Evolutionary conservation across 768 basidiomycete genomes (phyloP), one percentile per base, ranked within the genome.

Genomic region (Calocera cornea): DNA sequence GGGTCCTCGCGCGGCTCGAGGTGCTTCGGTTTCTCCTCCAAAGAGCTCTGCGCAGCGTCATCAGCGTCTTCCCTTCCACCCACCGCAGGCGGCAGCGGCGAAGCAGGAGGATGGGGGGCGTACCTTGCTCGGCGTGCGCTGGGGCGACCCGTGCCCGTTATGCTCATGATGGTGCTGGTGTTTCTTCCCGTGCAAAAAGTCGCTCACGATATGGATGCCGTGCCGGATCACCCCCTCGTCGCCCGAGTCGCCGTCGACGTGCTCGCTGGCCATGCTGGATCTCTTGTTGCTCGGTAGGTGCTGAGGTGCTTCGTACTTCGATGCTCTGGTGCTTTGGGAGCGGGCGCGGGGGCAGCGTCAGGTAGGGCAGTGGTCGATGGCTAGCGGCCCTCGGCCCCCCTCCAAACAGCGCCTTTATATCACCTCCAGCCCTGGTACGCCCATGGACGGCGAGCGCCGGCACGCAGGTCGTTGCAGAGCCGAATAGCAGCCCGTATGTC

Each of bases 191-290:
- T 60, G 54, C 27, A 60, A 33, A 22, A 60, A 33, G 54, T 60
- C 54, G 54, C 14, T 16, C 54, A 60, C 54, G 54, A 60, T 31
- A 33, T 60, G 54, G 5, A 60, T 60, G 5, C 54, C 54, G 54
- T 60, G 54, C 54, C 31, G 2, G 14, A 60, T 7, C 16, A 60
- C 16, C 2, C 54, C 54, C 22, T 60, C 54, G 31, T 60, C 54
- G 27, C 54, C 54, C 7, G 54, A 60, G 54, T 60, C 54, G 54
- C 54, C 54, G 54, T 60, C 54, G 11, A 60, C 54, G 31, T 60
- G 54, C 31, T 47, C 44, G 36, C 36, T 38, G 5, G 36, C 36
- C 36, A 38, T 38, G 36, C 14, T 38, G 7, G 36, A 38, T 38
- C 5, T 38, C 36, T 14, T 38, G 36, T 38, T 38, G 7, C 5